phyloP scores from a whole-genome alignment of 768 basidiomycete genomes.

The Zangia roseola region DNA sequence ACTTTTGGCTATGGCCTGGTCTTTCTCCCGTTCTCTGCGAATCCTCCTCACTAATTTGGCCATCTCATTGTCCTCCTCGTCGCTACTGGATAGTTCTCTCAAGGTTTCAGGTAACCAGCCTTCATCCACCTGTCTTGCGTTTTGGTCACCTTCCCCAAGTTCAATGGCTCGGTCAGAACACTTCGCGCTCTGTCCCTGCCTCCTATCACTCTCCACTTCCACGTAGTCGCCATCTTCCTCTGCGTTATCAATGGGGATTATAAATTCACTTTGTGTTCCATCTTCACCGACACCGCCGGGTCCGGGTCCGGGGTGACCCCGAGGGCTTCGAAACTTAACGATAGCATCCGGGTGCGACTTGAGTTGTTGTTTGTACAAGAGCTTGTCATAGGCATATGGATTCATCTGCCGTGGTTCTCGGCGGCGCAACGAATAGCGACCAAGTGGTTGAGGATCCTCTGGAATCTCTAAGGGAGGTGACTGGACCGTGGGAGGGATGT shows the following conservation, averaged over 20 bases:
- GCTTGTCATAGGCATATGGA: slow-evolving; percentile 60
- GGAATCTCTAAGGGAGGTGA: slow-evolving; percentile 11
- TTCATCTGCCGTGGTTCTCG: slow-evolving; percentile 56
- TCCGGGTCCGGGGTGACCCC: slow-evolving; percentile 19
- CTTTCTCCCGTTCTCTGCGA: slow-evolving; percentile 30
- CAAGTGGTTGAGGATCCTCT: slow-evolving; percentile 15
- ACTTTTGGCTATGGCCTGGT: slow-evolving; percentile 16
- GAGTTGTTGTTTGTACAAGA: slow-evolving; percentile 51
- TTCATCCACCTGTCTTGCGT: not conserved
- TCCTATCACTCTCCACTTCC: slow-evolving; percentile 10
- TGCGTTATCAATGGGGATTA: slow-evolving; percentile 17
- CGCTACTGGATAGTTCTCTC: slow-evolving; percentile 39
- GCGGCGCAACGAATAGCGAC: slow-evolving; percentile 54
- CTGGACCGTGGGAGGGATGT: not conserved
- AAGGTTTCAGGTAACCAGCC: slow-evolving; percentile 38
- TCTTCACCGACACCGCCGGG: slow-evolving; percentile 29
- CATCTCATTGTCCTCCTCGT: slow-evolving; percentile 40
- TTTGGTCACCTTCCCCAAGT: not conserved
- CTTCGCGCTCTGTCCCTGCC: slow-evolving; percentile 7
- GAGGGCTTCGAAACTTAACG: slow-evolving; percentile 46
- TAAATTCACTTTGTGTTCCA: slow-evolving; percentile 33
- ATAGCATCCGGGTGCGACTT: slow-evolving; percentile 65
- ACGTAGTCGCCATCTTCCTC: slow-evolving; percentile 31
- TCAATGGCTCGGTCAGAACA: slow-evolving; percentile 1
- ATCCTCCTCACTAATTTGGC: slow-evolving; percentile 33